phyloP scores from a whole-genome alignment of 2,329 filamentous ascomycete species.

The Fusarium austroafricanum region DNA sequence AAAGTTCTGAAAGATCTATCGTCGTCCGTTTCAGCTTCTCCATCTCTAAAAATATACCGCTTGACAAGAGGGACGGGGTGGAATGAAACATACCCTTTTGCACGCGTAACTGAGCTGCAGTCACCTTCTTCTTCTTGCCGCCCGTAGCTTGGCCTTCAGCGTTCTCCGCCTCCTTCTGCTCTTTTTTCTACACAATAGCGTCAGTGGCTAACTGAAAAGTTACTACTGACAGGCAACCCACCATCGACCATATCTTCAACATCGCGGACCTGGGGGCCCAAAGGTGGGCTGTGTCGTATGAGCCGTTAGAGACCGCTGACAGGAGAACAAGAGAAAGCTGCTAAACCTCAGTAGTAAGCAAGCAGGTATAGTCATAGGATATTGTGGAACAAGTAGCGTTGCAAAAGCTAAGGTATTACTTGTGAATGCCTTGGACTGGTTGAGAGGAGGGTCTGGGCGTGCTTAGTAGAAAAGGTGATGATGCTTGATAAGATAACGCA shows the following conservation, averaged over 20 bases:
- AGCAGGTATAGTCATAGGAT: background rate
- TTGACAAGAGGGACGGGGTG: background rate
- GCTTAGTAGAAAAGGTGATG: slow-evolving; percentile 44
- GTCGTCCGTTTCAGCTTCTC: slow-evolving; percentile 14
- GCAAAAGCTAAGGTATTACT: slow-evolving; percentile 5
- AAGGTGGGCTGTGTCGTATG: slow-evolving; percentile 39
- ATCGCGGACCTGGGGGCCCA: slow-evolving; percentile 66
- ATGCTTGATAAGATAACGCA: slow-evolving; percentile 48
- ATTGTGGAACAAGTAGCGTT: background rate
- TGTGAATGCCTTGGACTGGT: slow-evolving; percentile 19
- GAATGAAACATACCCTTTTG: slow-evolving; percentile 80
- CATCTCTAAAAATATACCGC: background rate
- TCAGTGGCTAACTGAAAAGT: slow-evolving; percentile 27
- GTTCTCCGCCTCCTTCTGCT: slow-evolving; percentile 94
- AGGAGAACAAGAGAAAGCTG: background rate
- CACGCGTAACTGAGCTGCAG: slow-evolving; percentile 91
- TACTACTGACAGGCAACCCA: slow-evolving; percentile 53
- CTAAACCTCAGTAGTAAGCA: background rate
- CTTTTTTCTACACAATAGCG: slow-evolving; percentile 77
- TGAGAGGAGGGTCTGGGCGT: slow-evolving; percentile 34
- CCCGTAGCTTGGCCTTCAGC: slow-evolving; percentile 76
- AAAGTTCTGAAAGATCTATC: slow-evolving; percentile 83
- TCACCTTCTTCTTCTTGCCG: slow-evolving; percentile 98
- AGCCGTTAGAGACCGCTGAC: slow-evolving; percentile 6
- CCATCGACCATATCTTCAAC: slow-evolving; percentile 99